phyloP scores from a whole-genome alignment of 2,329 filamentous ascomycete genomes.

The Claviceps paspali region DNA sequence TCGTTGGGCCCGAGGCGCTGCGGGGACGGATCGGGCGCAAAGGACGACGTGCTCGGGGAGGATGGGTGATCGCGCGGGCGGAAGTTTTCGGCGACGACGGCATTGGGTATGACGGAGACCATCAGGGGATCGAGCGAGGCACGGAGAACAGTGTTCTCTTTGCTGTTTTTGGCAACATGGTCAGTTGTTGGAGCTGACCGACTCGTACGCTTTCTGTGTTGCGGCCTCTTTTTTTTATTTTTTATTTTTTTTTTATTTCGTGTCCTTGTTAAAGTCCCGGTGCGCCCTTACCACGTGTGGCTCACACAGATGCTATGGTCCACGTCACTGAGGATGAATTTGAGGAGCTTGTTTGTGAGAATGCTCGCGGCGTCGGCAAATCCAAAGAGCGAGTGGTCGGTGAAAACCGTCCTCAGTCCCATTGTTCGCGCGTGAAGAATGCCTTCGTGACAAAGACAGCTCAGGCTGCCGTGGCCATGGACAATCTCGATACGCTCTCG shows the following conservation, averaged over 20 bases:
- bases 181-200: too few relatives aligned
- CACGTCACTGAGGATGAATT: constrained; percentile 90
- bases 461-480: constrained; percentile 90
- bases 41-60: constrained; percentile 16
- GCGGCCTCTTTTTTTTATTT: too few relatives aligned
- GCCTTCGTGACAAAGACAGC: constrained; percentile 84
- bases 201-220: too few relatives aligned
- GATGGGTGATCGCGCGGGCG: constrained; percentile 41
- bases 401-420: constrained; percentile 91
- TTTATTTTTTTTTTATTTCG: too few relatives aligned
- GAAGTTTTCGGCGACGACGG: constrained; percentile 93
- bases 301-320: constrained; percentile 98
- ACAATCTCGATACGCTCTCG: constrained; percentile 93
- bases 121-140: constrained; percentile 90
- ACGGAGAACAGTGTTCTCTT: constrained; percentile 92
- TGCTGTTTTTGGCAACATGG: constrained; percentile 48
- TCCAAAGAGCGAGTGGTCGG: constrained; percentile 92
- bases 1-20: constrained; percentile 67
- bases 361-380: constrained; percentile 96
- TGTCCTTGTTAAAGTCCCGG: too few relatives aligned
- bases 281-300: constrained; percentile 65
- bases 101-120: constrained; percentile 96
- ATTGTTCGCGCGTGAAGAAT: constrained; percentile 92
- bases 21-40: constrained; percentile 35
- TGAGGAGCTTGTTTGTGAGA: constrained; percentile 89